Percentiles rank a stretch among this genome's conserved stretches.
phyloP scores from a whole-genome alignment of 2,329 filamentous ascomycete genomes.

The Fusarium sp. region DNA sequence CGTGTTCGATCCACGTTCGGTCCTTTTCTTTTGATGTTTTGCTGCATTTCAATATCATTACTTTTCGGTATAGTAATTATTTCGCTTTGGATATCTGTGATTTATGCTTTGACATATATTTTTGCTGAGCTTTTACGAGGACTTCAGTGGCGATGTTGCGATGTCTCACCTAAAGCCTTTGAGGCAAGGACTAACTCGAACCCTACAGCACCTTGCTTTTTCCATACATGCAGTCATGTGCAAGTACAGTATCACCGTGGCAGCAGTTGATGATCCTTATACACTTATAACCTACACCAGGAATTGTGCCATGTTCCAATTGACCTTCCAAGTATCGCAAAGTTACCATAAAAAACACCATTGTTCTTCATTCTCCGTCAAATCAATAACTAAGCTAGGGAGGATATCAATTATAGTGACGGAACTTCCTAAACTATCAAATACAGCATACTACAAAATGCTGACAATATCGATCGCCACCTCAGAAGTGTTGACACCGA shows the following conservation, averaged over 20 bases:
- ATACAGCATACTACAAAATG: constrained; percentile 43
- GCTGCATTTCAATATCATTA: background rate
- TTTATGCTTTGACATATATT: background rate
- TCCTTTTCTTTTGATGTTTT: constrained; percentile 18
- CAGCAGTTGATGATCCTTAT: no score
- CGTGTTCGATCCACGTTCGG: constrained; percentile 42
- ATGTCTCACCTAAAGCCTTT: background rate
- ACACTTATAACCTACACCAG: background rate
- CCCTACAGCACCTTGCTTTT: background rate
- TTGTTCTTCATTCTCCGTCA: no score
- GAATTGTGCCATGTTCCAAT: background rate
- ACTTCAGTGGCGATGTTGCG: background rate
- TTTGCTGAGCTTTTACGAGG: background rate
- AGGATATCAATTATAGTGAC: background rate
- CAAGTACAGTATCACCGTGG: background rate
- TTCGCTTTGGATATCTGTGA: no score
- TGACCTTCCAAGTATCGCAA: no score
- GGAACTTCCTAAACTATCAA: background rate
- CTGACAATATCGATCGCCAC: constrained; percentile 52
- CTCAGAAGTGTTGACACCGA: constrained; percentile 52
- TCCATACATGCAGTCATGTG: background rate
- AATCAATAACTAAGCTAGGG: background rate
- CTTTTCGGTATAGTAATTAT: background rate
- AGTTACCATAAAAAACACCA: background rate
- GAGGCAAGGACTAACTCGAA: background rate